Evolutionary conservation across 148 eudicot species (phyloP).

Genomic region (Nepenthes mirabilis): DNA sequence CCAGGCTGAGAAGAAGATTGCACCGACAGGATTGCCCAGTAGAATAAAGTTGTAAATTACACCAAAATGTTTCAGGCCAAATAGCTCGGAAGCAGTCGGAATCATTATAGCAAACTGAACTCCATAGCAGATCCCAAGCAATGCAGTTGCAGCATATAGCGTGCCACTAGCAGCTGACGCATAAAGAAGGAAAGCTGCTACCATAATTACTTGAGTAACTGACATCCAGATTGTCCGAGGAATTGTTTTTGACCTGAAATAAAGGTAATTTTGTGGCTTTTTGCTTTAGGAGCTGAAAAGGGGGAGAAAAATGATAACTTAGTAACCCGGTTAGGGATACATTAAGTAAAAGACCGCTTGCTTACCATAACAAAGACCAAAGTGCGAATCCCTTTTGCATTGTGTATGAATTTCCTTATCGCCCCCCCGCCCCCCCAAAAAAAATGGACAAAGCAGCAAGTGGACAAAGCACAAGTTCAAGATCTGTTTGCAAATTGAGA

Average conservation of each 20-base stretch:
- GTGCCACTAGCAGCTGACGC: slow-evolving; percentile 66
- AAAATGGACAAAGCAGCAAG: too few relatives aligned
- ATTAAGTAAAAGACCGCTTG: too few relatives aligned
- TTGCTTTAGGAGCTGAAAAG: background rate
- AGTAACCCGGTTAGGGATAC: too few relatives aligned
- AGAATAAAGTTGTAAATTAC: slow-evolving; percentile 80
- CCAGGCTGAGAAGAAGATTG: slow-evolving; percentile 67
- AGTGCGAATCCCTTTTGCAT: too few relatives aligned
- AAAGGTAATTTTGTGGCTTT: background rate
- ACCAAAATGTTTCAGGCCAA: slow-evolving; percentile 81
- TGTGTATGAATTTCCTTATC: too few relatives aligned
- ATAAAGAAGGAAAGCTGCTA: slow-evolving; percentile 52
- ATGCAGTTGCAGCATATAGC: slow-evolving; percentile 61
- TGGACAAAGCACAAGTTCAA: too few relatives aligned
- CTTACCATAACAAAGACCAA: too few relatives aligned
- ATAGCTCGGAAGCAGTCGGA: slow-evolving; percentile 87
- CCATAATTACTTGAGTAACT: slow-evolving; percentile 63
- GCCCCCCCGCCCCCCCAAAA: too few relatives aligned
- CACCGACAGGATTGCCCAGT: slow-evolving; percentile 80
- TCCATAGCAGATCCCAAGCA: slow-evolving; percentile 83
- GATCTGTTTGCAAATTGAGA: too few relatives aligned
- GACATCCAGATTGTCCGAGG: slow-evolving; percentile 92
- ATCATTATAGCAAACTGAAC: slow-evolving; percentile 86
- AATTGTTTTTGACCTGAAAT: slow-evolving; percentile 52
- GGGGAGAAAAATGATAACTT: too few relatives aligned